Percentiles rank a stretch among this genome's conserved stretches.
Conservation (phyloP, 257 asterid species). For the Solanum pinnatisectum region DNA sequence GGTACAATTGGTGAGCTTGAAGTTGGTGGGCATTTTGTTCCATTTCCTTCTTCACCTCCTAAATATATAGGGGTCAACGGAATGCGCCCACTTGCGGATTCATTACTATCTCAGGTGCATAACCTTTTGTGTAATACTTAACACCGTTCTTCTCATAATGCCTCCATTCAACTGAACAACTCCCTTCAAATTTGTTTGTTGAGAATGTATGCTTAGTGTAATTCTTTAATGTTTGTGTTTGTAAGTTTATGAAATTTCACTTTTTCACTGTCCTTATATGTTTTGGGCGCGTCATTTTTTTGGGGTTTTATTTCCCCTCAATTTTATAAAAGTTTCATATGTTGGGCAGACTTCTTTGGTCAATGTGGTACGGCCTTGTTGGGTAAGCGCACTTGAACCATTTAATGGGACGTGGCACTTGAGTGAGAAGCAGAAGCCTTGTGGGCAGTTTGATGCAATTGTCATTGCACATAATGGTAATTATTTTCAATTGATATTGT, state of each 20-base stretch:
- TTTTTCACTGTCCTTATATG: background rate
- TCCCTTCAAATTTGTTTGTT: background rate
- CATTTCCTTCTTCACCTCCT: constrained; percentile 50
- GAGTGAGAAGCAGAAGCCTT: constrained; percentile 75
- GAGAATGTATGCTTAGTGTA: background rate
- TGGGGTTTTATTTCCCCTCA: background rate
- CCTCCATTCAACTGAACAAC: background rate
- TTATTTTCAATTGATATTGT: background rate
- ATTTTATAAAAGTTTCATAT: background rate
- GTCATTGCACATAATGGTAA: constrained; percentile 94
- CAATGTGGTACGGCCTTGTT: constrained; percentile 79
- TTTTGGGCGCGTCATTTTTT: background rate
- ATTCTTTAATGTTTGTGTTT: background rate
- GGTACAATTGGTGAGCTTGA: constrained; percentile 69
- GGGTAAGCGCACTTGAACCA: constrained; percentile 84
- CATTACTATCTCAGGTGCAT: constrained; percentile 67
- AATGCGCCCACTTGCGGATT: constrained; percentile 87
- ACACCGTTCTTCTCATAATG: background rate
- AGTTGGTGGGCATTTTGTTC: constrained; percentile 61
- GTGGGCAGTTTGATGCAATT: constrained; percentile 84
- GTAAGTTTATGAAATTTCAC: background rate
- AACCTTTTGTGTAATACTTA: background rate
- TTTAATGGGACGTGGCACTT: constrained; percentile 81
- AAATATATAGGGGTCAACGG: constrained; percentile 70
- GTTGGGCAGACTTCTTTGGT: constrained; percentile 52